Conservation (phyloP, 2,329 filamentous ascomycete species). For the Trichoderma sp. region DNA sequence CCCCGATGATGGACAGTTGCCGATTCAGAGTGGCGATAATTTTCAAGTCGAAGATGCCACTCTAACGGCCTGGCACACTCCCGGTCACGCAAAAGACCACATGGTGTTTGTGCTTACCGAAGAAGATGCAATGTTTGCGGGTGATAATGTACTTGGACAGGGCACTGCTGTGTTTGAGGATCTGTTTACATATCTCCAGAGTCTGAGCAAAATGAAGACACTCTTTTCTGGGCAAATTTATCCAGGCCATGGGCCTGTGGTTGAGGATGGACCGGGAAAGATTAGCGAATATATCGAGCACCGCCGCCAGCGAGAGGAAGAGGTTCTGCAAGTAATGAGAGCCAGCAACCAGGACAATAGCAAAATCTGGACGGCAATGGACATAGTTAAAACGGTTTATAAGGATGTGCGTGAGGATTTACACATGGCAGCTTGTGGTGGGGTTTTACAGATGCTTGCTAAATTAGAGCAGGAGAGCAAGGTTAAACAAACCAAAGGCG, state of each 20-base stretch:
- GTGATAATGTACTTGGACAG: slow-evolving; percentile 84
- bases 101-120: slow-evolving; percentile 74
- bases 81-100: slow-evolving; percentile 78
- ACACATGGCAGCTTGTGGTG: slow-evolving; percentile 71
- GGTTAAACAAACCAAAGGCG: slow-evolving; percentile 44
- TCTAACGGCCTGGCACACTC: slow-evolving; percentile 59
- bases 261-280: slow-evolving; percentile 68
- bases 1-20: slow-evolving; percentile 48
- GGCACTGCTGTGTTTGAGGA: slow-evolving; percentile 85
- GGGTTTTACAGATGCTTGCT: slow-evolving; percentile 72
- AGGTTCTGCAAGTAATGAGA: slow-evolving; percentile 65
- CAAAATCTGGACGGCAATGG: slow-evolving; percentile 64
- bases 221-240: slow-evolving; percentile 70
- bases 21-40: slow-evolving; percentile 48
- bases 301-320: slow-evolving; percentile 72
- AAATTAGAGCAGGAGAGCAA: slow-evolving; percentile 76
- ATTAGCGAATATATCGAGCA: slow-evolving; percentile 83
- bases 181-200: slow-evolving; percentile 64
- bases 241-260: slow-evolving; percentile 80
- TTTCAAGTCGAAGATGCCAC: slow-evolving; percentile 62
- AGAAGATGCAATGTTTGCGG: slow-evolving; percentile 82
- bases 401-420: slow-evolving; percentile 71
- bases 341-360: slow-evolving; percentile 32
- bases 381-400: slow-evolving; percentile 88
- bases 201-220: slow-evolving; percentile 65